Percentiles rank a stretch among this genome's conserved stretches.
Evolutionary conservation across 331 rosid species (phyloP).

Genomic region (Cydonia oblonga): DNA sequence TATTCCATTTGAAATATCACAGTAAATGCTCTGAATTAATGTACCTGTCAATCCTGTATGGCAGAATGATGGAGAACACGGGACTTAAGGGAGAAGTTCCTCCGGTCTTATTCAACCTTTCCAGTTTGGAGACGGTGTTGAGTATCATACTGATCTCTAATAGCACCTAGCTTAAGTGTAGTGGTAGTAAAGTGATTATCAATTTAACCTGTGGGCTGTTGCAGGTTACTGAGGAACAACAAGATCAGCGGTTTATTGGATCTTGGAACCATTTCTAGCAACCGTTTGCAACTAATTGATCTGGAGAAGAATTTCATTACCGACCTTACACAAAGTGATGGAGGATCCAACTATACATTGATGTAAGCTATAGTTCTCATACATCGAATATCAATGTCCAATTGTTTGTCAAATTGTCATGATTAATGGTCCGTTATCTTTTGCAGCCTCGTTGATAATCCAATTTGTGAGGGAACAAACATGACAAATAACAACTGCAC

Average conservation of each 20-base stretch:
- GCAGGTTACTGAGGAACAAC: conserved; percentile 25
- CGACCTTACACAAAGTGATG: neutral
- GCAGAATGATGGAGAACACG: conserved; percentile 55
- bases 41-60: neutral
- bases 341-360: conserved; percentile 17
- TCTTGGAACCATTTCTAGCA: neutral
- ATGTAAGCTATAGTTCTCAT: conserved; percentile 26
- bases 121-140: conserved; percentile 48
- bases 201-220: neutral
- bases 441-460: conserved; percentile 43
- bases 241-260: conserved; percentile 16
- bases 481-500: conserved; percentile 22
- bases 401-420: neutral
- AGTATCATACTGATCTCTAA: conserved; percentile 18
- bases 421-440: neutral
- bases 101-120: conserved; percentile 34
- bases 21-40: neutral
- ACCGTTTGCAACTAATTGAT: conserved; percentile 30
- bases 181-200: neutral
- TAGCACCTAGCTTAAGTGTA: neutral
- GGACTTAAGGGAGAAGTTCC: conserved; percentile 43
- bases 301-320: conserved; percentile 34
- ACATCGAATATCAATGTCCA: neutral
- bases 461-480: conserved; percentile 26
- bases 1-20: neutral